Percentiles rank a stretch among this genome's conserved stretches.
phyloP scores from a whole-genome alignment of 192 early-diverging fungal species.

The Coemansia asiatica region DNA sequence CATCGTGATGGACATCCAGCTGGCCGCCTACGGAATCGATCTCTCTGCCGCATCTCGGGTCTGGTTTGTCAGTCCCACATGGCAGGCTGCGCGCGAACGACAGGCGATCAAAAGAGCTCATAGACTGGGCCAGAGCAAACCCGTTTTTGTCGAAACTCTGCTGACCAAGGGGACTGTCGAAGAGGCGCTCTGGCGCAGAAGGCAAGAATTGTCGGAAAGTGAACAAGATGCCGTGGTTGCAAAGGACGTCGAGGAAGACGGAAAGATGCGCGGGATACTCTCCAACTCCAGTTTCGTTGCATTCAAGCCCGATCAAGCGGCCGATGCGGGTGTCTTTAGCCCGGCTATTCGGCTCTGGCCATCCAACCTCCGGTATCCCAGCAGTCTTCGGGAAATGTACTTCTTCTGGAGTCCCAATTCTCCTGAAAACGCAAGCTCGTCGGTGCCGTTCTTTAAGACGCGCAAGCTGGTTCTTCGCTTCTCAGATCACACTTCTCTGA shows the following conservation, averaged over 20 bases:
- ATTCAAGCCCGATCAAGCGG: background rate
- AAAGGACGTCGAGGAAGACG: slow-evolving; percentile 47
- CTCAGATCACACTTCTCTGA: background rate
- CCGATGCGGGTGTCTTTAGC: slow-evolving; percentile 9
- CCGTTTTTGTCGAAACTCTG: slow-evolving; percentile 47
- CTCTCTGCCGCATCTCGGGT: slow-evolving; percentile 71
- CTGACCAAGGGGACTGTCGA: slow-evolving; percentile 41
- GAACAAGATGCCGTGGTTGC: slow-evolving; percentile 10
- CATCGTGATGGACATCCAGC: slow-evolving; percentile 49
- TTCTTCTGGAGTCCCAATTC: slow-evolving; percentile 27
- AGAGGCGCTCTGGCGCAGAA: slow-evolving; percentile 42
- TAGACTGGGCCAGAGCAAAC: slow-evolving; percentile 66
- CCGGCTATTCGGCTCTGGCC: slow-evolving; percentile 17
- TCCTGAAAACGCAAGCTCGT: slow-evolving; percentile 5
- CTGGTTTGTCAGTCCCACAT: slow-evolving; percentile 73
- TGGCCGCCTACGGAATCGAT: slow-evolving; percentile 77
- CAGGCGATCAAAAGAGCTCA: slow-evolving; percentile 89
- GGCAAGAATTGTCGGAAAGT: slow-evolving; percentile 39
- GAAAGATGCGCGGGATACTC: slow-evolving; percentile 48
- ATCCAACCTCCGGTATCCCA: slow-evolving; percentile 28
- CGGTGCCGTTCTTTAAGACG: slow-evolving; percentile 31
- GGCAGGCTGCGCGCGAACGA: slow-evolving; percentile 68
- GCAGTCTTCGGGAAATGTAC: slow-evolving; percentile 26
- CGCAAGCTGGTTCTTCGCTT: slow-evolving; percentile 32
- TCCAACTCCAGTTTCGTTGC: slow-evolving; percentile 38